These are phyloP conservation scores for Botryotinia convoluta DNA, from an alignment of 2,329 filamentous ascomycete genomes.

Conservation along the genomic window DNA sequence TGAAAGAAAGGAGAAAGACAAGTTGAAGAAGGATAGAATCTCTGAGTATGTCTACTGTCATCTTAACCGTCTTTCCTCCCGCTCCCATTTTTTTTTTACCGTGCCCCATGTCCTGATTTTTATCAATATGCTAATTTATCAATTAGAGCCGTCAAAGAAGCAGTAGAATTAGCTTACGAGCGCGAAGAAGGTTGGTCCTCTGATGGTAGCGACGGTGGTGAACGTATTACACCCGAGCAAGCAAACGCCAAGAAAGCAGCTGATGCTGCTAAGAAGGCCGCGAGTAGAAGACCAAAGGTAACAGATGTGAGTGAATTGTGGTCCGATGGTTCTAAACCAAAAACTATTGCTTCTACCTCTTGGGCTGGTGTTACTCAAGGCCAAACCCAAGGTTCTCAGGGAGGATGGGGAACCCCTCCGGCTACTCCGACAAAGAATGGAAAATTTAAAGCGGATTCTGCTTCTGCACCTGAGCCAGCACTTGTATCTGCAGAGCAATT, in stretches of 20 bases:
- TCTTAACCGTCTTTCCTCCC: not conserved
- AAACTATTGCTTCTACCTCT: not conserved
- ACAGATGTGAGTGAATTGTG: conserved; percentile 1
- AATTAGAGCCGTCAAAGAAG: conserved; percentile 14
- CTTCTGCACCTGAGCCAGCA: not conserved
- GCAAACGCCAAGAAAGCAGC: conserved; percentile 7
- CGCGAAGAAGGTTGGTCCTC: conserved; percentile 20
- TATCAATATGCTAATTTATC: not conserved
- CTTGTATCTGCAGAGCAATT: not conserved
- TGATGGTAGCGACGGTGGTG: conserved; percentile 20
- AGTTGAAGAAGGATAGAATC: conserved; percentile 26
- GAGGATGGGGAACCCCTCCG: not conserved
- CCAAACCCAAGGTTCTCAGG: not conserved
- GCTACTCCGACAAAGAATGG: not conserved
- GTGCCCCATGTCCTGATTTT: not conserved
- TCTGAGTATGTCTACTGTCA: conserved; percentile 23
- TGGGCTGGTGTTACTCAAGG: not conserved
- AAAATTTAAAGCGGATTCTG: not conserved
- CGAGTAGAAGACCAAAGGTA: not conserved
- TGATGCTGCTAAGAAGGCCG: conserved; percentile 1
- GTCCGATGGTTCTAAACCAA: not conserved
- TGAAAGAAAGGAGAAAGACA: conserved; percentile 21
- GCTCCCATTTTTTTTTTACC: not conserved
- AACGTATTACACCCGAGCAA: conserved; percentile 4
- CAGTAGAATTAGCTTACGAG: conserved; percentile 11